phyloP scores from a whole-genome alignment of 2,329 filamentous ascomycete genomes.

The Fusarium newnesense region DNA sequence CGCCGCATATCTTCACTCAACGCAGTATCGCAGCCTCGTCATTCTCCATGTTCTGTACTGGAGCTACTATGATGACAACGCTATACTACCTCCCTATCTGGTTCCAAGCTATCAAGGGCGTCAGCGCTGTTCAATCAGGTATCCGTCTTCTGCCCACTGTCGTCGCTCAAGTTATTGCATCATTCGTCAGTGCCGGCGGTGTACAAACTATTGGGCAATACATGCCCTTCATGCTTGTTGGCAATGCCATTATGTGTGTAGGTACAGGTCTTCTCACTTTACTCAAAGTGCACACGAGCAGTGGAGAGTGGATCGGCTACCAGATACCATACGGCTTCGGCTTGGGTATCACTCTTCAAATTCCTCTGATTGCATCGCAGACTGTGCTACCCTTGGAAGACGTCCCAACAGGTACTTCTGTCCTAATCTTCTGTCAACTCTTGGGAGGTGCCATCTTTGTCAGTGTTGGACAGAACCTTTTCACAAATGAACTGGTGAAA shows the following conservation, averaged over 20 bases:
- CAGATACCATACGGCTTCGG: constrained; percentile 56
- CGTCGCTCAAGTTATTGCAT: constrained; percentile 11
- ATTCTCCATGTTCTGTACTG: constrained; percentile 23
- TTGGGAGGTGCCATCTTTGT: constrained; percentile 50
- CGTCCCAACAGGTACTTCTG: constrained; percentile 55
- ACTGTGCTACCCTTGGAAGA: constrained; percentile 54
- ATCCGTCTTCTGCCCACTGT: constrained; percentile 6
- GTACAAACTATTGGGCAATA: constrained; percentile 24
- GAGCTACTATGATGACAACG: constrained; percentile 24
- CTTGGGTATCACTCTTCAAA: constrained; percentile 54
- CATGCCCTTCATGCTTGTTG: constrained; percentile 32
- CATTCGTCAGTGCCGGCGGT: constrained; percentile 7
- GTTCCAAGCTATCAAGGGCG: constrained; percentile 17
- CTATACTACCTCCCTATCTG: constrained; percentile 28
- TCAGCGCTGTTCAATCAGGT: constrained; percentile 13
- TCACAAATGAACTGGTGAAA: constrained; percentile 13
- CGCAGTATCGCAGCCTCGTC: constrained; percentile 14
- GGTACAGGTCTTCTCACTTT: constrained; percentile 10
- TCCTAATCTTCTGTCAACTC: constrained; percentile 58
- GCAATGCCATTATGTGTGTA: constrained; percentile 18
- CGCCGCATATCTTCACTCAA: constrained; percentile 1
- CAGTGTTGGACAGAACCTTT: constrained; percentile 22
- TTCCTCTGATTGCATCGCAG: constrained; percentile 55
- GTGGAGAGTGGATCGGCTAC: constrained; percentile 55
- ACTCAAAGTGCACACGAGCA: constrained; percentile 45